A percentile compares a stretch with the other conserved stretches of the same genome.
Conservation (phyloP, 345 rosid species). For the Pistacia atlantica region DNA sequence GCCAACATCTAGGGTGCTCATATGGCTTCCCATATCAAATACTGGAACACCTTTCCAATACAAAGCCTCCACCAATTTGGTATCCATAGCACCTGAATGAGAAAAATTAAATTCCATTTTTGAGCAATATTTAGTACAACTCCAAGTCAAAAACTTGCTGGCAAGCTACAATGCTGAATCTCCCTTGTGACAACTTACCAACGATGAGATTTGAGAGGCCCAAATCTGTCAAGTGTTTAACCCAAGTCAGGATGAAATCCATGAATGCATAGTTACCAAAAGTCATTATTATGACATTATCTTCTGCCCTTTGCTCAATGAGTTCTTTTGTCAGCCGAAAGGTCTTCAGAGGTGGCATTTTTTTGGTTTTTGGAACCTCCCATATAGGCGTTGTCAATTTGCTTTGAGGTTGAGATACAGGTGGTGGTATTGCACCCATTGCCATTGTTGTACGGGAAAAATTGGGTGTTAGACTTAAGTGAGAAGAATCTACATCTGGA, state of each 20-base stretch:
- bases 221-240: constrained; percentile 84
- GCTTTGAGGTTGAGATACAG: constrained; percentile 32
- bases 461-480: constrained; percentile 30
- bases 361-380: constrained; percentile 60
- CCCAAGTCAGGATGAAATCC: constrained; percentile 99
- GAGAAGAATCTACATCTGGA: constrained; percentile 41
- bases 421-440: constrained; percentile 21
- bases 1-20: constrained; percentile 93
- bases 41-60: constrained; percentile 98
- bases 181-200: constrained; percentile 49
- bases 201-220: constrained; percentile 83
- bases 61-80: constrained; percentile 83
- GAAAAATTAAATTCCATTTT: constrained; percentile 8
- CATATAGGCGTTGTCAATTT: constrained; percentile 53
- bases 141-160: background rate
- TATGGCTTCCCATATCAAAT: constrained; percentile 97
- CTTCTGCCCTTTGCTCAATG: constrained; percentile 66
- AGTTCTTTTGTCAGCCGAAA: constrained; percentile 74
- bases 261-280: constrained; percentile 95
- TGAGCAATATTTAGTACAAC: background rate
- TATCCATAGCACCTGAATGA: constrained; percentile 90
- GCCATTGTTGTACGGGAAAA: constrained; percentile 39
- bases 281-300: constrained; percentile 79
- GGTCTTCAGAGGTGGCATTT: constrained; percentile 79
- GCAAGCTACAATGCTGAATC: constrained; percentile 13